A percentile compares a stretch with the other conserved stretches of the same genome.
Evolutionary conservation across 495 filamentous ascomycete species (phyloP).

Genomic region (Xylaria longipes): DNA sequence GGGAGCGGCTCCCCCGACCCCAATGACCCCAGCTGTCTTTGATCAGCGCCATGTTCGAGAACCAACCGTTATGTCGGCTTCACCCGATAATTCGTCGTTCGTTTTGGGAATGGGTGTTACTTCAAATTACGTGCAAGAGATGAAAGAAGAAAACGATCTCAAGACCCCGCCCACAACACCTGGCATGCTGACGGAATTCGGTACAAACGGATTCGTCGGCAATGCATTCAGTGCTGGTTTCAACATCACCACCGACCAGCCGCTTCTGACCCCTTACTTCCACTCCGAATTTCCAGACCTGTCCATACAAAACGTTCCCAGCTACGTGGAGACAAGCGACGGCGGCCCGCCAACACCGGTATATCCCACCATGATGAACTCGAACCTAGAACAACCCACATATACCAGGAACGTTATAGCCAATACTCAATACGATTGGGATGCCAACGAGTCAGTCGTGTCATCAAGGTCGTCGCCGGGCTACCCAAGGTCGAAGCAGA

Average conservation of each 20-base stretch:
- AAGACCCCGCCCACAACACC: conserved; percentile 58
- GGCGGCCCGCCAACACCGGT: conserved; percentile 51
- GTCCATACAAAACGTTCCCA: conserved; percentile 45
- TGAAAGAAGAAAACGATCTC: conserved; percentile 44
- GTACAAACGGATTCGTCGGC: conserved; percentile 39
- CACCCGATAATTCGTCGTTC: conserved; percentile 48
- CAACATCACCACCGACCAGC: conserved; percentile 47
- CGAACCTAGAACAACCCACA: conserved; percentile 39
- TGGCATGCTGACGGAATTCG: conserved; percentile 43
- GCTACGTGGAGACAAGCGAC: conserved; percentile 45
- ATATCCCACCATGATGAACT: conserved; percentile 46
- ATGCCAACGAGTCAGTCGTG: conserved; percentile 48
- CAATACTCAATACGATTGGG: conserved; percentile 51
- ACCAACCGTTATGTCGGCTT: conserved; percentile 37
- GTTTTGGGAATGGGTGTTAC: conserved; percentile 39
- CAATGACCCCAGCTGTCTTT: conserved; percentile 47
- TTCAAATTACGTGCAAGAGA: conserved; percentile 33
- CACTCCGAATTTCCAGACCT: conserved; percentile 53
- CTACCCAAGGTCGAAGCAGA: conserved; percentile 49
- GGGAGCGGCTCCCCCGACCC: conserved; percentile 39
- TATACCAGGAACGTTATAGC: conserved; percentile 38
- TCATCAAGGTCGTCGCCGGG: conserved; percentile 51
- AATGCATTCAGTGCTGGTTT: conserved; percentile 39
- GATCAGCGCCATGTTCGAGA: conserved; percentile 43
- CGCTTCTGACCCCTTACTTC: conserved; percentile 53